These are phyloP conservation scores for Fragaria ananassa DNA, from an alignment of 306 rosid species.

Conservation along the genomic window DNA sequence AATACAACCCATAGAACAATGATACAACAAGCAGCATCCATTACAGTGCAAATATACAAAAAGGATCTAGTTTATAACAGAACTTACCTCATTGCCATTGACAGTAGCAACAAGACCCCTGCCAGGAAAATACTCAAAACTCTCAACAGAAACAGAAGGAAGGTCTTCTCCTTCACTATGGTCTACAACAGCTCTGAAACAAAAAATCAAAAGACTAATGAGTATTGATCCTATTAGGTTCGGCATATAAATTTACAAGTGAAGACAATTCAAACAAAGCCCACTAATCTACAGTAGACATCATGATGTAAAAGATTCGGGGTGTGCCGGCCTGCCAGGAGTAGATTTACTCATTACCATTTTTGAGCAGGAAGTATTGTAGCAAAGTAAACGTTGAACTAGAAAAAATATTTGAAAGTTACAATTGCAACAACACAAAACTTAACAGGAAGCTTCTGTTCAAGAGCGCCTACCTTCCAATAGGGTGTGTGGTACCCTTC, in stretches of 20 bases:
- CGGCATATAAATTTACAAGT: conserved; percentile 11
- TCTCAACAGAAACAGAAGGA: conserved; percentile 89
- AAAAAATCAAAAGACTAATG: conserved; percentile 14
- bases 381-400: background rate
- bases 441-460: conserved; percentile 23
- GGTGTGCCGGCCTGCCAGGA: background rate
- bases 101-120: conserved; percentile 89
- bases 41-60: background rate
- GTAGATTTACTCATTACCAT: background rate
- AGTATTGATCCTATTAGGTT: conserved; percentile 15
- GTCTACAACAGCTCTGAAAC: conserved; percentile 93
- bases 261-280: background rate
- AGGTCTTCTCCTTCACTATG: conserved; percentile 93
- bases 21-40: background rate
- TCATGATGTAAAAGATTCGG: background rate
- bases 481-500: conserved; percentile 97
- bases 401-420: background rate
- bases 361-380: background rate
- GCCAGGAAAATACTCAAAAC: conserved; percentile 93
- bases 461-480: conserved; percentile 69
- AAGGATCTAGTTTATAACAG: conserved; percentile 1
- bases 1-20: background rate
- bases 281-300: background rate
- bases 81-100: conserved; percentile 63
- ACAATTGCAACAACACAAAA: background rate